These are phyloP conservation scores for Lactarius trivialis DNA, from an alignment of 768 basidiomycete genomes.

Conservation along the genomic window DNA sequence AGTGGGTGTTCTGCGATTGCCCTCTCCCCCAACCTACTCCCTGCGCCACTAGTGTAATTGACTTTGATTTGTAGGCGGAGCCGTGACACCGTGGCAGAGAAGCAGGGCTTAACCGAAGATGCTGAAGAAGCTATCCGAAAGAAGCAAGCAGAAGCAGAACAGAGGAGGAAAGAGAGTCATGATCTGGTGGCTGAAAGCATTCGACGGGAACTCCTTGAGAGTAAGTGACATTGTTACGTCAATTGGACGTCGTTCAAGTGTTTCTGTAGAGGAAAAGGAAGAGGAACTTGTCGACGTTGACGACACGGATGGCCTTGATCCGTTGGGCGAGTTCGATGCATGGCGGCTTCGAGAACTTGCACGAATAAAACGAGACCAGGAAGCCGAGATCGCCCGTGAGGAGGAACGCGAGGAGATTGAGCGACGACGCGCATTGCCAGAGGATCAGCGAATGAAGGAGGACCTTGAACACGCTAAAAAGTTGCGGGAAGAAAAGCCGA, in stretches of 20 bases:
- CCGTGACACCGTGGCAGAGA: constrained; percentile 65
- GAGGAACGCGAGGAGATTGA: constrained; percentile 89
- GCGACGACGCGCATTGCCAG: constrained; percentile 83
- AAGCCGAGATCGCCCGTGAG: constrained; percentile 74
- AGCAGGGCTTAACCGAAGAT: constrained; percentile 59
- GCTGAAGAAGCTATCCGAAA: constrained; percentile 66
- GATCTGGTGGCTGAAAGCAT: constrained; percentile 94
- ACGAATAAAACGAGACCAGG: constrained; percentile 92
- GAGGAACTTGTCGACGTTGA: constrained; percentile 82
- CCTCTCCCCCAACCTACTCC: neutral
- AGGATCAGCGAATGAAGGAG: constrained; percentile 87
- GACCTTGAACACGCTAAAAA: constrained; percentile 84
- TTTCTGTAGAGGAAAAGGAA: constrained; percentile 76
- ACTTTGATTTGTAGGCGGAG: constrained; percentile 48
- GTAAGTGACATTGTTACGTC: constrained; percentile 41
- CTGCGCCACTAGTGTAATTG: neutral
- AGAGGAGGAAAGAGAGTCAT: constrained; percentile 82
- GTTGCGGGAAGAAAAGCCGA: constrained; percentile 78
- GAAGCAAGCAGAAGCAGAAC: constrained; percentile 71
- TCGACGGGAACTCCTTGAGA: constrained; percentile 82
- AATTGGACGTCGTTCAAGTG: neutral
- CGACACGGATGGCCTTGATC: constrained; percentile 91
- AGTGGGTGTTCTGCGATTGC: constrained; percentile 46
- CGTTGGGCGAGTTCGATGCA: constrained; percentile 85
- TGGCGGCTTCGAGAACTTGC: constrained; percentile 92